phyloP scores from a whole-genome alignment of 306 rosid genomes.

The Lathyrus oleraceus region DNA sequence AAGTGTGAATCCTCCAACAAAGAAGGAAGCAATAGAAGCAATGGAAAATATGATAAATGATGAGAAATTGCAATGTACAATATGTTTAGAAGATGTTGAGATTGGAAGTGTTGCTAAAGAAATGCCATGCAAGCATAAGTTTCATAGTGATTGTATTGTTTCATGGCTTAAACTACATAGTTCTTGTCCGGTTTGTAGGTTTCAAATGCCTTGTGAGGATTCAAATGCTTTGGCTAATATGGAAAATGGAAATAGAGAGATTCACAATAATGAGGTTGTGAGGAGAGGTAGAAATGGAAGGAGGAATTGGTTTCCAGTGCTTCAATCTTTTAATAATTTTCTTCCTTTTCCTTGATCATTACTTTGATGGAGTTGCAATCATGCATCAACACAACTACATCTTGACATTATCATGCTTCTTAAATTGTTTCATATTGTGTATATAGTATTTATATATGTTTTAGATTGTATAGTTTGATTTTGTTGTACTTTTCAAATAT shows the following conservation, averaged over 20 bases:
- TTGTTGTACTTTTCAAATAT: background rate
- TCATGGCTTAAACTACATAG: constrained; percentile 82
- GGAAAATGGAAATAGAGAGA: constrained; percentile 13
- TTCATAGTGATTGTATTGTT: constrained; percentile 65
- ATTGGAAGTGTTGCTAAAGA: constrained; percentile 58
- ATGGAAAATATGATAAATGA: constrained; percentile 54
- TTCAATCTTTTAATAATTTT: constrained; percentile 60
- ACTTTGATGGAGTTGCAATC: no score
- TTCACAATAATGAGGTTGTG: constrained; percentile 32
- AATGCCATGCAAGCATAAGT: constrained; percentile 86
- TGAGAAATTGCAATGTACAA: constrained; percentile 60
- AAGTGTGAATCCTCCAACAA: constrained; percentile 70
- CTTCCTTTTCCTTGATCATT: constrained; percentile 50
- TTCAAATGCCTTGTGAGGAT: constrained; percentile 62
- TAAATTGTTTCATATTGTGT: background rate
- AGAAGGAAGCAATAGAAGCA: constrained; percentile 66
- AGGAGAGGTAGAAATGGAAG: constrained; percentile 55
- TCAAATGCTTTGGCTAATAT: constrained; percentile 40
- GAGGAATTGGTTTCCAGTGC: constrained; percentile 60
- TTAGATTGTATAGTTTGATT: background rate
- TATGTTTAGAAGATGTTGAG: constrained; percentile 83
- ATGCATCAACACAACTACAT: background rate
- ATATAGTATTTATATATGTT: background rate
- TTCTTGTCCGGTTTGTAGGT: constrained; percentile 87
- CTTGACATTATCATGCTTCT: background rate